Percentiles rank a stretch among this genome's conserved stretches.
These are phyloP conservation scores for Priceomyces medius DNA, from an alignment of 805 yeast species.

Conservation along the genomic window DNA sequence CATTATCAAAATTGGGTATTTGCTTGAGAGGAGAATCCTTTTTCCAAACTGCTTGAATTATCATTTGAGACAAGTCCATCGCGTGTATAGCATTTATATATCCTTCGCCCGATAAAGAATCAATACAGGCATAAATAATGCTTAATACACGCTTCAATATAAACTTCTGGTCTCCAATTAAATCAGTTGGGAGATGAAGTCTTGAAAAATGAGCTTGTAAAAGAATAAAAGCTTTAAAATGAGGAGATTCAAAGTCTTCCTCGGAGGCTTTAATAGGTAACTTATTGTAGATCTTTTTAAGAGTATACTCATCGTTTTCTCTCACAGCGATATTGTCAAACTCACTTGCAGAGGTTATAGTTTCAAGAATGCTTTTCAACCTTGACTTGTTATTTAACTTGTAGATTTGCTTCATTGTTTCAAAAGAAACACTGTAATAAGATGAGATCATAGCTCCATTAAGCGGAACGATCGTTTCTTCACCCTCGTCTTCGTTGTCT, in stretches of 20 bases:
- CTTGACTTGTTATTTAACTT: constrained; percentile 56
- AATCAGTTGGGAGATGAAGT: constrained; percentile 55
- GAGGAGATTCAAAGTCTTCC: constrained; percentile 49
- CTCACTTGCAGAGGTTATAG: constrained; percentile 67
- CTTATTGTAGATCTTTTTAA: constrained; percentile 52
- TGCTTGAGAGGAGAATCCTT: constrained; percentile 76
- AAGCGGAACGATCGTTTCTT: constrained; percentile 49
- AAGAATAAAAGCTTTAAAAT: constrained; percentile 68
- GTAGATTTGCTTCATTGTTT: constrained; percentile 63
- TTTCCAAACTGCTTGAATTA: constrained; percentile 84
- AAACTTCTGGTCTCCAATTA: constrained; percentile 52
- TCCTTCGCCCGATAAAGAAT: constrained; percentile 78
- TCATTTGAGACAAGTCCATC: constrained; percentile 87
- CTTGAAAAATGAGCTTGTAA: constrained; percentile 82
- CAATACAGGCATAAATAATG: constrained; percentile 67
- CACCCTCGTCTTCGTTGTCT: constrained; percentile 38
- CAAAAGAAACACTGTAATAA: constrained; percentile 63
- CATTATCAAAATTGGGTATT: constrained; percentile 63
- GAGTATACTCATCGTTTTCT: constrained; percentile 50
- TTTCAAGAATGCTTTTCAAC: constrained; percentile 60
- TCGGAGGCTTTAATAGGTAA: constrained; percentile 59
- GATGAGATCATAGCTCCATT: constrained; percentile 76
- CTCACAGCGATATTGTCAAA: constrained; percentile 66
- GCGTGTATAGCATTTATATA: constrained; percentile 71
- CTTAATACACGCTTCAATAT: constrained; percentile 51